Evolutionary conservation across 176 grass and related monocot genomes (phyloP), one percentile per base, ranked within the genome.

Genomic region (Microstegium vimineum): DNA sequence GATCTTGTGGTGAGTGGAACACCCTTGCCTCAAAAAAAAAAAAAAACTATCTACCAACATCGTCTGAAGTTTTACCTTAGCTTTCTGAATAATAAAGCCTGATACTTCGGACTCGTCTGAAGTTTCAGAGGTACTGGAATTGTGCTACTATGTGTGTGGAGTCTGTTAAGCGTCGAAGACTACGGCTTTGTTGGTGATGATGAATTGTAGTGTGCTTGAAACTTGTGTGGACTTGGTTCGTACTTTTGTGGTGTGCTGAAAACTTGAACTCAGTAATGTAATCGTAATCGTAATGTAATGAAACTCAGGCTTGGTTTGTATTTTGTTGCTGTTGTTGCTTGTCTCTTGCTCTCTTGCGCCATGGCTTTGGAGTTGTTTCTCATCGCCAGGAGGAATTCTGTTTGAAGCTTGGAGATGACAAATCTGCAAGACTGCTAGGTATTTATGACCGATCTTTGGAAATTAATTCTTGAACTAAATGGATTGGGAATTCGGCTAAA

Each of bases 41-140:
- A 59, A 28, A 62, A 62, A 62, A 11, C 56, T 46, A 76, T 83
- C 78, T 71, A 63, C 83, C 34, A 22, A 13, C 63, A 23, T n/a
- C n/a, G n/a, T 68, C 17, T 5, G 22, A 65, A 26, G 47, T 45
- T 61, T 84, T 41, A 31, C 14, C 26, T 73, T 70, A 5, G 13
- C 36, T 38, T 40, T 18, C 52, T 71, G 34, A 89, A 89, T 72
- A 85, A 77, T 81, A 81, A 77, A 77, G 5, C 51, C 72, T 89
- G 72, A 16, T 82, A 71, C 87, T 82, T 82, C 7, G 4, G 56
- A 30, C 22, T 65, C 2, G 20, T 81, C 78, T 27, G 65, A 69
- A 56, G 64, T 66, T 71, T 37, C 15, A 18, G 72, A 18, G 52
- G 77, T 64, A 75, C 49, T 76, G 33, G 25, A 32, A 30, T 1